phyloP scores from a whole-genome alignment of 2,329 filamentous ascomycete species.

The Cordyceps fumosorosea region DNA sequence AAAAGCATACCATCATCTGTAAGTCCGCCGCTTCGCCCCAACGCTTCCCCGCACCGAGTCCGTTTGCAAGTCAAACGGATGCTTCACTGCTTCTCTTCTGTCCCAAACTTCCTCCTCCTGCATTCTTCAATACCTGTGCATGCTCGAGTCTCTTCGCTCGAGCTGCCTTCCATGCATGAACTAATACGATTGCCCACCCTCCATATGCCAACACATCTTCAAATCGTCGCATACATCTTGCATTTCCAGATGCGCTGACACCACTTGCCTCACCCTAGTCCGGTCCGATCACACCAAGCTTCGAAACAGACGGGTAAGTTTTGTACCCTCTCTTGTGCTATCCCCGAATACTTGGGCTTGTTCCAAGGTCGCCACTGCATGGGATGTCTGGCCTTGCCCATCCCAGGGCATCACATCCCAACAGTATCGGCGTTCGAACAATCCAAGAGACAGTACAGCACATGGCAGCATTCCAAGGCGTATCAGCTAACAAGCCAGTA shows the following conservation, averaged over 20 bases:
- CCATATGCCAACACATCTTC: neutral
- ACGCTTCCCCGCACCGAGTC: conserved; percentile 3
- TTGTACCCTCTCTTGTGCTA: neutral
- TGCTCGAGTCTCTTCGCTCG: neutral
- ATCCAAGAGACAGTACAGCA: neutral
- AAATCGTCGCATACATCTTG: neutral
- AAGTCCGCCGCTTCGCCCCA: neutral
- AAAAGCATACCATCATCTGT: neutral
- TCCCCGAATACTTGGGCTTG: neutral
- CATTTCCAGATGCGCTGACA: neutral
- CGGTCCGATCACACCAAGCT: neutral
- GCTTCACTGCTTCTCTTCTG: neutral
- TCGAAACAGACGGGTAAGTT: neutral
- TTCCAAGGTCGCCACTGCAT: neutral
- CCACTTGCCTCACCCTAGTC: conserved; percentile 1
- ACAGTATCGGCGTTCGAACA: neutral
- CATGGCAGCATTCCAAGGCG: neutral
- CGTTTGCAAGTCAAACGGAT: conserved; percentile 9
- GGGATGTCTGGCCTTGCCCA: neutral
- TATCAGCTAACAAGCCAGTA: neutral
- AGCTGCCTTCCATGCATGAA: neutral
- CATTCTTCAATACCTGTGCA: neutral
- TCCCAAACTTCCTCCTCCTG: neutral
- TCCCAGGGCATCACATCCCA: neutral
- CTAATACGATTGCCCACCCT: neutral